A percentile compares a stretch with the other conserved stretches of the same genome.
Evolutionary conservation across 352 stramenopile genomes (phyloP).

Genomic region (Phytophthora pinifolia): DNA sequence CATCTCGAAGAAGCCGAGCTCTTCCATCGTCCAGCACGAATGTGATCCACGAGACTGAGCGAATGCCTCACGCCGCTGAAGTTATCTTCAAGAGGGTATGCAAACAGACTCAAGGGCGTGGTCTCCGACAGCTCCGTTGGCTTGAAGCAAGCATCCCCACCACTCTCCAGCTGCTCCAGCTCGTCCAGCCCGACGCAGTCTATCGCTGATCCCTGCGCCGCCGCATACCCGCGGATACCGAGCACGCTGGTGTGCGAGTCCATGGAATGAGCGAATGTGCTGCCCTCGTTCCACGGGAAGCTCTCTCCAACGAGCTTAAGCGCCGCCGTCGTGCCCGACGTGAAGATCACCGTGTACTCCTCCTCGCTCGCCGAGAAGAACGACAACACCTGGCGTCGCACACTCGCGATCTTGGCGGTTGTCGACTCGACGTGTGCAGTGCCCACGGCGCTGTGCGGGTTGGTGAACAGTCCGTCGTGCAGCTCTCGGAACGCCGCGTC

Average conservation of each 20-base stretch:
- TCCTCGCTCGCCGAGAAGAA: slow-evolving; percentile 73
- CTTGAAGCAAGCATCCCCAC: not conserved
- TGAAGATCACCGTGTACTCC: slow-evolving; percentile 85
- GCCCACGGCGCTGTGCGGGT: slow-evolving; percentile 56
- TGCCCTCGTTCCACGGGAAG: slow-evolving; percentile 67
- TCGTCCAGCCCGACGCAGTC: slow-evolving; percentile 40
- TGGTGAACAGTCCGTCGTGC: slow-evolving; percentile 51
- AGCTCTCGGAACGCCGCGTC: slow-evolving; percentile 50
- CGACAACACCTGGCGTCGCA: slow-evolving; percentile 49
- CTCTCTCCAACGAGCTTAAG: slow-evolving; percentile 83
- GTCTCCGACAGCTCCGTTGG: slow-evolving; percentile 2
- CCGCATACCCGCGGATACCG: slow-evolving; percentile 55
- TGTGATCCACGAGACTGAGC: slow-evolving; percentile 39
- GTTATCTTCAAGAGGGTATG: slow-evolving; percentile 78
- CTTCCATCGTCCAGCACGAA: slow-evolving; percentile 31
- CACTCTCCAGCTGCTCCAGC: slow-evolving; percentile 35
- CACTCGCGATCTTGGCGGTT: slow-evolving; percentile 39
- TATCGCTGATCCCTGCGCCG: slow-evolving; percentile 23
- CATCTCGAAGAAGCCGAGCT: slow-evolving; percentile 30
- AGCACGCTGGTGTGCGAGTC: slow-evolving; percentile 80
- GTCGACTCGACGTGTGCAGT: slow-evolving; percentile 39
- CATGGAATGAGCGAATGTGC: slow-evolving; percentile 57
- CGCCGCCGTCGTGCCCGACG: slow-evolving; percentile 73
- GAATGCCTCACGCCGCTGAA: slow-evolving; percentile 64
- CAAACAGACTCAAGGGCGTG: slow-evolving; percentile 46